phyloP scores from a whole-genome alignment of 169 alveolate species.

The Toxoplasma gondii region DNA sequence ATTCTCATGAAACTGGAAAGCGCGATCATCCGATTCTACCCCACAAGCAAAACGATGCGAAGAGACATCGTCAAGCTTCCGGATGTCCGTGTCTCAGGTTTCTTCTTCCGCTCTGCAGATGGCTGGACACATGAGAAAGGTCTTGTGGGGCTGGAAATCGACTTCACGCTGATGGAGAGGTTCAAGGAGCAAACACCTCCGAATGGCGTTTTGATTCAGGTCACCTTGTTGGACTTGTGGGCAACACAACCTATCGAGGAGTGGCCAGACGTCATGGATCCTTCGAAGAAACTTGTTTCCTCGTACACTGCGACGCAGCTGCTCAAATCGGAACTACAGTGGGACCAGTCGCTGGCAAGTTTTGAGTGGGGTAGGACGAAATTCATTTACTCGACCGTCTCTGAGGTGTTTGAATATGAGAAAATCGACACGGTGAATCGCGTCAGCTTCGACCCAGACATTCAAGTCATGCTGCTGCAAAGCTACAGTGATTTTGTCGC shows the following conservation, averaged over 20 bases:
- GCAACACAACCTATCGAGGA: conserved; percentile 1
- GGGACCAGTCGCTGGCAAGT: conserved; percentile 38
- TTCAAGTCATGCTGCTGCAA: conserved; percentile 36
- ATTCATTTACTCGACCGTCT: conserved; percentile 20
- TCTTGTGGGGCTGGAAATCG: conserved; percentile 29
- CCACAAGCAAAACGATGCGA: not conserved
- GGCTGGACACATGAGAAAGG: conserved; percentile 35
- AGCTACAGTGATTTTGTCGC: conserved; percentile 23
- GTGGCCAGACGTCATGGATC: conserved; percentile 41
- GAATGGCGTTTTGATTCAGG: conserved; percentile 19
- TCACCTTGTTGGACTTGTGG: conserved; percentile 7
- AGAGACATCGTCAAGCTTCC: conserved; percentile 1
- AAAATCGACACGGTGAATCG: not conserved
- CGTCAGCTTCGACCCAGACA: conserved; percentile 17
- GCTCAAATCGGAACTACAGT: conserved; percentile 18
- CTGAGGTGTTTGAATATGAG: conserved; percentile 36
- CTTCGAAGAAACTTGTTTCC: not conserved
- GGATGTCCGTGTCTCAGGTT: conserved; percentile 35
- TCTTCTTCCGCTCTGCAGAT: conserved; percentile 21
- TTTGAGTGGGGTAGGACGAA: conserved; percentile 35
- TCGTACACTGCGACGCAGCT: conserved; percentile 49
- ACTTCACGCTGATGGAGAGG: conserved; percentile 13
- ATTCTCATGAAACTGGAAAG: conserved; percentile 30
- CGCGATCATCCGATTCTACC: conserved; percentile 21
- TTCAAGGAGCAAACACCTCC: conserved; percentile 21